phyloP scores from a whole-genome alignment of 2,329 filamentous ascomycete genomes.

The Eutypa lata region DNA sequence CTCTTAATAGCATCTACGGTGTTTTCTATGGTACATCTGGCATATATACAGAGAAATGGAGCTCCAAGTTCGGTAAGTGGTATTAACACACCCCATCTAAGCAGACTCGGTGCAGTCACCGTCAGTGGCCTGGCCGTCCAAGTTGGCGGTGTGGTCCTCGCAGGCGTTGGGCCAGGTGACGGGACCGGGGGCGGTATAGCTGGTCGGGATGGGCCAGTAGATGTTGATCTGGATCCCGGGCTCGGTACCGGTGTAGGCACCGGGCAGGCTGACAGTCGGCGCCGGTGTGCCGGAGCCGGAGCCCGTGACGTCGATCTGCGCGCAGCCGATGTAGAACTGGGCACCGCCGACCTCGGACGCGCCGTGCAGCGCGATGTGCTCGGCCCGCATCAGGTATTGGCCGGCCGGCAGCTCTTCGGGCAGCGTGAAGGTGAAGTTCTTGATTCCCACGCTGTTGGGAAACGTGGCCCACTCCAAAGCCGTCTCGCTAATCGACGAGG shows the following conservation, averaged over 20 bases:
- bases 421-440: slow-evolving; percentile 26
- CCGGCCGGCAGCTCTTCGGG: slow-evolving; percentile 32
- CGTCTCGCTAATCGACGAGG: too few relatives aligned
- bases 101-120: too few relatives aligned
- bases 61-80: too few relatives aligned
- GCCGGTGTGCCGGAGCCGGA: slow-evolving; percentile 33
- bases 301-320: slow-evolving; percentile 38
- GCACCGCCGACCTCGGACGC: slow-evolving; percentile 15
- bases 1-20: too few relatives aligned
- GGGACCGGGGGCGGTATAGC: slow-evolving; percentile 7
- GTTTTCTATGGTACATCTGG: too few relatives aligned
- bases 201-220: slow-evolving; percentile 1
- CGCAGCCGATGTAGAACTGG: slow-evolving; percentile 41
- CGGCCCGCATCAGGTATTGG: slow-evolving; percentile 38
- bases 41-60: too few relatives aligned
- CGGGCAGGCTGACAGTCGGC: slow-evolving; percentile 39
- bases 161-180: too few relatives aligned
- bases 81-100: too few relatives aligned
- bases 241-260: slow-evolving; percentile 23
- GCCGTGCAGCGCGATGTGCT: slow-evolving; percentile 44
- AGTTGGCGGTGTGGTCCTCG: too few relatives aligned
- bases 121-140: too few relatives aligned
- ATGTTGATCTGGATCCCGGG: slow-evolving; percentile 9
- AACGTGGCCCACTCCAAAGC: slow-evolving; percentile 17
- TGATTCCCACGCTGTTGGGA: slow-evolving; percentile 12